Evolutionary conservation across 2,329 filamentous ascomycete genomes (phyloP), one percentile per base, ranked within the genome.

Genomic region (Pseudocercospora fijiensis): DNA sequence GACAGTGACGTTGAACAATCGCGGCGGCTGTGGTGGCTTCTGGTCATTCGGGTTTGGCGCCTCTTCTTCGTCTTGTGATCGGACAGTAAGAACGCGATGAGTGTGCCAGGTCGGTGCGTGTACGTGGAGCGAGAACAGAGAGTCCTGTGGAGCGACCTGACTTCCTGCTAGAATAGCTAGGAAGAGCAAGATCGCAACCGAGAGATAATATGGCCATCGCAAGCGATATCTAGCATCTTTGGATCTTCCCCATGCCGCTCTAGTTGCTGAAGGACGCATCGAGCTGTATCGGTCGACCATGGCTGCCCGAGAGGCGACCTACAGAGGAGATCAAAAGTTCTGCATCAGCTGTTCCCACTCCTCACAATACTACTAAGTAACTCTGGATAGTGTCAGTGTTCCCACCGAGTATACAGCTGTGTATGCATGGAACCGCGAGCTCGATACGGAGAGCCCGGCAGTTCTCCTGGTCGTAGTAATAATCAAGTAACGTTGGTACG

Each of bases 1-100:
- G 68, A 88, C 84, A 58, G 89, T 91, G 69, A 86, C 87, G 4
- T 84, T 90, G 78, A 92, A 93, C 74, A 86, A 83, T 60, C 90
- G 90, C 60, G 90, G 90, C 51, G 86, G 81, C 80, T 92, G 90
- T 1, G 90, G 90, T 65, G 90, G 90, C 73, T 83, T 88, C 75
- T 83, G 83, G 78, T 89, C 91, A 77, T 86, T 85, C 69, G 83
- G 78, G 64, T 86, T 83, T 67, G 85, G 85, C 9, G 18, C 22
- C 11, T 24, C 45, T 7, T 11, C 18, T 1, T 13, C 18, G 45
- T 22, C 22, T 22, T 49, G 18, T 22, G 45, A 49, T 49, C 45
- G 45, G 10, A 10, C 24, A 2, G 45, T 24, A 18, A 49, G 8
- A 26, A 49, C 45, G 45, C 20, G 45, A 8, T 24, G 45, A 13